A percentile compares a stretch with the other conserved stretches of the same genome.
Conservation (phyloP, 1,284 basidiomycete species). For the Moniliophthora roreri region DNA sequence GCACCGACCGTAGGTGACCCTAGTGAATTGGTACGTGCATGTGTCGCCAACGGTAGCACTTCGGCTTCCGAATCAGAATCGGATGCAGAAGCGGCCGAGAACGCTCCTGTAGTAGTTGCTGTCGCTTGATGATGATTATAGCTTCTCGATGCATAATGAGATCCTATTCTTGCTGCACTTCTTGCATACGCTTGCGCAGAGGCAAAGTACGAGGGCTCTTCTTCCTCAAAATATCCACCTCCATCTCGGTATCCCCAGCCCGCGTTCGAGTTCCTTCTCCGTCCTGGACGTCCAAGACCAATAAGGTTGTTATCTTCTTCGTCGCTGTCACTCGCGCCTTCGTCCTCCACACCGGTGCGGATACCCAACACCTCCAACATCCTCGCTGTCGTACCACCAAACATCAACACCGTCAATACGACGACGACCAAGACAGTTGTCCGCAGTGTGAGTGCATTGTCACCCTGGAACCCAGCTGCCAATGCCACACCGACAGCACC, state of each 20-base stretch:
- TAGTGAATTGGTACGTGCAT: slow-evolving; percentile 5
- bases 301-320: slow-evolving; percentile 59
- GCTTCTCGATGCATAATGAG: slow-evolving; percentile 46
- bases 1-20: slow-evolving; percentile 5
- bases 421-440: slow-evolving; percentile 96
- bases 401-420: slow-evolving; percentile 92
- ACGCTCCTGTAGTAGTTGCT: slow-evolving; percentile 32
- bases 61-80: slow-evolving; percentile 80
- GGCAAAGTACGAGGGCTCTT: slow-evolving; percentile 30
- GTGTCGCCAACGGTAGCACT: slow-evolving; percentile 74
- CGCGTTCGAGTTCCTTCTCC: slow-evolving; percentile 21
- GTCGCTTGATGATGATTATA: slow-evolving; percentile 63
- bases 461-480: slow-evolving; percentile 91
- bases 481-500: slow-evolving; percentile 97
- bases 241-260: slow-evolving; percentile 23
- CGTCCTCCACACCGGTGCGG: slow-evolving; percentile 93
- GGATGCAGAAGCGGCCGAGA: slow-evolving; percentile 59
- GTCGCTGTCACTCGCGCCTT: slow-evolving; percentile 77
- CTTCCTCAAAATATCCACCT: slow-evolving; percentile 52
- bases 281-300: slow-evolving; percentile 26
- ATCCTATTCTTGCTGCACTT: slow-evolving; percentile 42
- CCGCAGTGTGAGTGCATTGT: slow-evolving; percentile 87
- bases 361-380: slow-evolving; percentile 99
- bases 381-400: slow-evolving; percentile 93
- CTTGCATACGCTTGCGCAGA: slow-evolving; percentile 34